Evolutionary conservation across 2,329 filamentous ascomycete genomes (phyloP).

Genomic region (Lecanicillium sp.): DNA sequence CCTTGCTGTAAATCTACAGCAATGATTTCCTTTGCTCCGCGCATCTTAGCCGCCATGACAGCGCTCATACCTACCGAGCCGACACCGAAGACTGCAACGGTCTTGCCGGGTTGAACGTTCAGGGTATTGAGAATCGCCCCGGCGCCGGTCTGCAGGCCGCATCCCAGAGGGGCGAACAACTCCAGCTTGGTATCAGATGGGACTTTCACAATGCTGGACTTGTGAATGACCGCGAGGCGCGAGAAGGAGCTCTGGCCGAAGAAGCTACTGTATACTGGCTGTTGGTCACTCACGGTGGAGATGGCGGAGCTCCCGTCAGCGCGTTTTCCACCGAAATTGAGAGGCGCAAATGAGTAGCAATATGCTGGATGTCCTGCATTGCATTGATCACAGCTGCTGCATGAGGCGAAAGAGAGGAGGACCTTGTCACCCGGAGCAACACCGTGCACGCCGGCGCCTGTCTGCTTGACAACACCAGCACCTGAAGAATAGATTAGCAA

Average conservation of each 20-base stretch:
- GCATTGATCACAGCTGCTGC: slow-evolving; percentile 16
- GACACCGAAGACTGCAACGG: slow-evolving; percentile 23
- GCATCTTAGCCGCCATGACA: slow-evolving; percentile 18
- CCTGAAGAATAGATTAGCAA: slow-evolving; percentile 6
- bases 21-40: slow-evolving; percentile 17
- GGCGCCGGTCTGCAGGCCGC: slow-evolving; percentile 27
- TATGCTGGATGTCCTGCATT: slow-evolving; percentile 30
- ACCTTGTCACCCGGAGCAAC: slow-evolving; percentile 44
- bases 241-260: slow-evolving; percentile 28
- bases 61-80: slow-evolving; percentile 23
- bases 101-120: slow-evolving; percentile 15
- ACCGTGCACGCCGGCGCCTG: slow-evolving; percentile 36
- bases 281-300: background rate
- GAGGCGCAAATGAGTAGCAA: slow-evolving; percentile 33
- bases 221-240: slow-evolving; percentile 19
- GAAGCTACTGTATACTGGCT: slow-evolving; percentile 15
- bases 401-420: slow-evolving; percentile 30
- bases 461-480: slow-evolving; percentile 32
- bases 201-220: slow-evolving; percentile 21
- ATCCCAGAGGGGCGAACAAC: slow-evolving; percentile 24
- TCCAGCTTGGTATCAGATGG: slow-evolving; percentile 16
- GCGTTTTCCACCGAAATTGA: slow-evolving; percentile 30
- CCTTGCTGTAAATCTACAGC: slow-evolving; percentile 17
- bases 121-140: slow-evolving; percentile 24
- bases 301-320: background rate